Evolutionary conservation across 768 basidiomycete species (phyloP).

Genomic region (Cystofilobasidium ferigula): DNA sequence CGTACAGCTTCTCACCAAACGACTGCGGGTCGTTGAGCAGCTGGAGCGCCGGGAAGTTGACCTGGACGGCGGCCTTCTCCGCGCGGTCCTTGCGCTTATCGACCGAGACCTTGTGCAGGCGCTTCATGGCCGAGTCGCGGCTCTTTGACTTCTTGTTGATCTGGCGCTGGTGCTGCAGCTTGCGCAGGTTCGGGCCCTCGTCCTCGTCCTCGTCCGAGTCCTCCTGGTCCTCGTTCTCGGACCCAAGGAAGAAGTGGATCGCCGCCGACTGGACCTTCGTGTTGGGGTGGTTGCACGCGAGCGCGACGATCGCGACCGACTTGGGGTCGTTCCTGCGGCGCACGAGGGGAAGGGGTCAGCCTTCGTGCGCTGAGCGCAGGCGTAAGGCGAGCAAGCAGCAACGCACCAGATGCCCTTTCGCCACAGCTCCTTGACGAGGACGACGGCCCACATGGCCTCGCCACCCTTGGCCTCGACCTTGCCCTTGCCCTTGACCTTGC

Average conservation of each 20-base stretch:
- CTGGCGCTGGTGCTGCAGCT: slow-evolving; percentile 72
- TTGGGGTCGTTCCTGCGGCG: slow-evolving; percentile 77
- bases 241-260: slow-evolving; percentile 91
- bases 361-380: too few relatives aligned
- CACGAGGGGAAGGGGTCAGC: background rate
- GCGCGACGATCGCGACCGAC: slow-evolving; percentile 77
- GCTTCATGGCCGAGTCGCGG: slow-evolving; percentile 67
- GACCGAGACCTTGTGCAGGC: slow-evolving; percentile 48
- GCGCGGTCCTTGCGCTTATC: slow-evolving; percentile 38
- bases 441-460: slow-evolving; percentile 96
- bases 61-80: slow-evolving; percentile 31
- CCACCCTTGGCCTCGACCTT: slow-evolving; percentile 44
- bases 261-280: slow-evolving; percentile 90
- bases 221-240: slow-evolving; percentile 54
- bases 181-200: slow-evolving; percentile 58
- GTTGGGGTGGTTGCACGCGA: slow-evolving; percentile 86
- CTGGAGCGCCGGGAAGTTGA: slow-evolving; percentile 83
- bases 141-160: slow-evolving; percentile 87
- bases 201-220: slow-evolving; percentile 63
- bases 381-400: slow-evolving; percentile 39
- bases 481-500: slow-evolving; percentile 53
- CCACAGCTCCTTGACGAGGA: slow-evolving; percentile 88
- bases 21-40: slow-evolving; percentile 90
- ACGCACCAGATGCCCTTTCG: slow-evolving; percentile 82
- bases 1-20: slow-evolving; percentile 86